A percentile compares a stretch with the other conserved stretches of the same genome.
These are phyloP conservation scores for Monosporascus sp. DNA, from an alignment of 2,329 filamentous ascomycete species.

Conservation along the genomic window DNA sequence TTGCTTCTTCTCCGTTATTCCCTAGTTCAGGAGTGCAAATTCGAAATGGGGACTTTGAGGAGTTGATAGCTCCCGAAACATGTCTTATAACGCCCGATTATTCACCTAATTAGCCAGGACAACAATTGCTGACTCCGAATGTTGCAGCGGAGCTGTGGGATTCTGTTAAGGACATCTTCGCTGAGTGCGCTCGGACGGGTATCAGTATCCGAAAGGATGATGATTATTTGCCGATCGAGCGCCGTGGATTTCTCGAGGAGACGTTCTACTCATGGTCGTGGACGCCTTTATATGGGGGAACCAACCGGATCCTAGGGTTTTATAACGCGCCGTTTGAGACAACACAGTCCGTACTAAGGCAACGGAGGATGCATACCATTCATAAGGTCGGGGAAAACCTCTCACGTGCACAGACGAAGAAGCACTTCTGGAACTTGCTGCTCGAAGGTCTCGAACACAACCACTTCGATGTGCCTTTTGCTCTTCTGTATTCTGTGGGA, in stretches of 20 bases:
- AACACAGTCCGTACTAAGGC: slow-evolving; percentile 27
- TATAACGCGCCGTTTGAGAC: slow-evolving; percentile 35
- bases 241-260: slow-evolving; percentile 33
- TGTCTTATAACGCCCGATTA: no score
- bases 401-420: slow-evolving; percentile 27
- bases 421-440: slow-evolving; percentile 29
- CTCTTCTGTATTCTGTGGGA: slow-evolving; percentile 35
- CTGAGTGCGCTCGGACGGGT: slow-evolving; percentile 31
- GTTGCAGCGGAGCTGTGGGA: slow-evolving; percentile 36
- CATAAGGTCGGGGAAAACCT: slow-evolving; percentile 27
- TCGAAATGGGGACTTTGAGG: no score
- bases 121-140: no score
- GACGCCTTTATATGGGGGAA: slow-evolving; percentile 32
- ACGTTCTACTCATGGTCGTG: slow-evolving; percentile 34
- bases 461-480: slow-evolving; percentile 34
- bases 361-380: slow-evolving; percentile 29
- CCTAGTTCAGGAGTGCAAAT: no score
- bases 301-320: slow-evolving; percentile 31
- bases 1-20: no score
- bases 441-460: slow-evolving; percentile 29
- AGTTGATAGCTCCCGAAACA: no score
- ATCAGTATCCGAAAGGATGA: slow-evolving; percentile 28
- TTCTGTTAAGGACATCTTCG: slow-evolving; percentile 24
- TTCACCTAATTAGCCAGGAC: no score
- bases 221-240: slow-evolving; percentile 26